phyloP scores from a whole-genome alignment of 768 basidiomycete species.

The Russula emetica region DNA sequence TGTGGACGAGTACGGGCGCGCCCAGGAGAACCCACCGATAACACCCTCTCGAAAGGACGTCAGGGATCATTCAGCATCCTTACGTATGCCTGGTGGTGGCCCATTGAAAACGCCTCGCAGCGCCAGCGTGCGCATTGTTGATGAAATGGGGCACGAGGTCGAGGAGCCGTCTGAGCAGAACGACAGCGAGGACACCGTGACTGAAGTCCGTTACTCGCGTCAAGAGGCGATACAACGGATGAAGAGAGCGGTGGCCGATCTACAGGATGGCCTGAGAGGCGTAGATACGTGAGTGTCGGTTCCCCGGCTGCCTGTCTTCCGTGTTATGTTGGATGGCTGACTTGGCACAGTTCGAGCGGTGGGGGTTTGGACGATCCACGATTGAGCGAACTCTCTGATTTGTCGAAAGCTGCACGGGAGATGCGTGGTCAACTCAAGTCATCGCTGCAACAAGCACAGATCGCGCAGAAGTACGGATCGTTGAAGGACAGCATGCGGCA shows the following conservation, averaged over 20 bases:
- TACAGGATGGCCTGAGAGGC: conserved; percentile 53
- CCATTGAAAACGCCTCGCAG: conserved; percentile 32
- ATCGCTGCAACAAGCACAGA: conserved; percentile 41
- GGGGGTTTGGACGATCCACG: conserved; percentile 41
- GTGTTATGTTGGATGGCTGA: conserved; percentile 20
- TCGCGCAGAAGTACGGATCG: conserved; percentile 35
- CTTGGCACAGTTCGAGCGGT: conserved; percentile 37
- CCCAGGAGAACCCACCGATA: conserved; percentile 11
- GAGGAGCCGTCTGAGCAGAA: conserved; percentile 33
- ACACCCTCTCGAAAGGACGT: conserved; percentile 26
- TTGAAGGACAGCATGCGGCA: conserved; percentile 38
- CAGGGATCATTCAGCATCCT: conserved; percentile 29
- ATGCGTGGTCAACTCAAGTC: conserved; percentile 45
- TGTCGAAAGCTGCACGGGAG: conserved; percentile 50
- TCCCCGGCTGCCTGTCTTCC: conserved; percentile 4
- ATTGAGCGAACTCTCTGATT: conserved; percentile 48
- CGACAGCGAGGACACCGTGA: conserved; percentile 28
- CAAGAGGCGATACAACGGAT: conserved; percentile 55
- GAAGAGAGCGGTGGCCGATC: conserved; percentile 52
- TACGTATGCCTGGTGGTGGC: conserved; percentile 20
- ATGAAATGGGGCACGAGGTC: conserved; percentile 65
- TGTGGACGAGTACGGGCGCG: conserved; percentile 63
- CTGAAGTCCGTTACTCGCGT: conserved; percentile 36
- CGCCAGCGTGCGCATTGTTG: conserved; percentile 56
- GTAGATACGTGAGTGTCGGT: conserved; percentile 48